These are phyloP conservation scores for Fagus sylvatica DNA, from an alignment of 306 rosid genomes.

Conservation along the genomic window DNA sequence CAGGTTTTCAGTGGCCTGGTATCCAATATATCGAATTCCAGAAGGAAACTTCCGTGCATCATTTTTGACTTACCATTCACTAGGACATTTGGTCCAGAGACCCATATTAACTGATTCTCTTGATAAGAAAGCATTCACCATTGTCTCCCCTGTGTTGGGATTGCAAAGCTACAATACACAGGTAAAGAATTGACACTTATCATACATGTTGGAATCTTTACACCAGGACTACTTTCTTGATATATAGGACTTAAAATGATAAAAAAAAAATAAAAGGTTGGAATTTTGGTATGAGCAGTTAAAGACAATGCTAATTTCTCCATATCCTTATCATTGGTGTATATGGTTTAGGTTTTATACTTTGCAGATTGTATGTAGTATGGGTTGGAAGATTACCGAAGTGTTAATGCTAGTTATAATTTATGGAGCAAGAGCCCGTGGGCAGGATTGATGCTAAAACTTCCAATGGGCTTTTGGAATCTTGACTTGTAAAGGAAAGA, in stretches of 20 bases:
- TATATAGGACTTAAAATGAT: neutral
- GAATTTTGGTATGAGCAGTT: neutral
- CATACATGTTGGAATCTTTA: neutral
- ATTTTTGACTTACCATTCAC: conserved; percentile 33
- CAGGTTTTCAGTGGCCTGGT: conserved; percentile 32
- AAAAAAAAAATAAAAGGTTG: neutral
- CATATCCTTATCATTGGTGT: neutral
- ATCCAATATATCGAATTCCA: conserved; percentile 29
- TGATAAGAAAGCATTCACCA: neutral
- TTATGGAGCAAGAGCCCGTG: neutral
- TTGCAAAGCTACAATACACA: conserved; percentile 26
- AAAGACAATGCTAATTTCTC: neutral
- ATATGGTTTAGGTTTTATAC: neutral
- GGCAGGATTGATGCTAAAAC: neutral
- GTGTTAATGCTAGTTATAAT: neutral
- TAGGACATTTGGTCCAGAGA: conserved; percentile 22
- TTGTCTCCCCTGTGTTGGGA: conserved; percentile 20
- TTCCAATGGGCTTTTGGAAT: neutral
- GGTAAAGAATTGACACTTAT: neutral
- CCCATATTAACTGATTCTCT: conserved; percentile 5
- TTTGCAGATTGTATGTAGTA: neutral
- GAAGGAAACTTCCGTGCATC: conserved; percentile 18
- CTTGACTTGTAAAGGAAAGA: neutral
- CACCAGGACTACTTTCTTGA: neutral
- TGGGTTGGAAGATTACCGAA: neutral